A percentile compares a stretch with the other conserved stretches of the same genome.
Conservation (phyloP, 139 green algal species). For the Volvox reticuliferus region DNA sequence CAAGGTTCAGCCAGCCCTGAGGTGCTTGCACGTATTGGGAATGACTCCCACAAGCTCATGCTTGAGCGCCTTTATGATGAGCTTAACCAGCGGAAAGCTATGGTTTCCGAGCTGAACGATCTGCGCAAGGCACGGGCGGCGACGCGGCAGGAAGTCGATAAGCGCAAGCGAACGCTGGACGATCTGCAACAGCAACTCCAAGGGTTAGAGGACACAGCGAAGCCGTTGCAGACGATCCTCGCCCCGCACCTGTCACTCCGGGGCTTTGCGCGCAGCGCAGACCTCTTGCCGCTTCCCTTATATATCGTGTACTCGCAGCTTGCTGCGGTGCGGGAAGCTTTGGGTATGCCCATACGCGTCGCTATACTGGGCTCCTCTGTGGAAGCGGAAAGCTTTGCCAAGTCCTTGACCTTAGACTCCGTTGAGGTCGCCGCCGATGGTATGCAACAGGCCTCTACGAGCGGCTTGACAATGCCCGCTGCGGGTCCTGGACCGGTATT, state of each 20-base stretch:
- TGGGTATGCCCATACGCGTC: conserved; percentile 61
- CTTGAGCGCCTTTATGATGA: conserved; percentile 67
- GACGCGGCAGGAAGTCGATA: conserved; percentile 51
- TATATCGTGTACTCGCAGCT: conserved; percentile 82
- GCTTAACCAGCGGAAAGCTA: conserved; percentile 61
- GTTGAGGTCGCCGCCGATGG: neutral
- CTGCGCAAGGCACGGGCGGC: conserved; percentile 43
- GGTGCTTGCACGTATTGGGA: neutral
- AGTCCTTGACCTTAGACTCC: conserved; percentile 15
- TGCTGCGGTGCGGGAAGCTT: conserved; percentile 55
- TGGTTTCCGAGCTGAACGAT: conserved; percentile 58
- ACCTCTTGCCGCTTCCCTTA: conserved; percentile 72
- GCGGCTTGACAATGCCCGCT: too few relatives aligned
- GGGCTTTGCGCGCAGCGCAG: conserved; percentile 49
- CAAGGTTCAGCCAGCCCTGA: conserved; percentile 30
- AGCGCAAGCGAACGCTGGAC: conserved; percentile 59
- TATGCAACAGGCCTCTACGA: neutral
- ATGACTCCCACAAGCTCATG: conserved; percentile 57
- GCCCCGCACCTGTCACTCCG: conserved; percentile 22
- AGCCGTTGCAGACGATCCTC: conserved; percentile 59
- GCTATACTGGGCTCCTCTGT: conserved; percentile 60
- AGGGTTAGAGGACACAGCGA: conserved; percentile 54
- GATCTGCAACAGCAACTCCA: conserved; percentile 66
- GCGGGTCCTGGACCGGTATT: neutral
- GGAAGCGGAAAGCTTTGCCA: conserved; percentile 56